Percentiles rank a stretch among this genome's conserved stretches.
Conservation (phyloP, 129 eudicot species). For the Helichrysum umbraculigerum region DNA sequence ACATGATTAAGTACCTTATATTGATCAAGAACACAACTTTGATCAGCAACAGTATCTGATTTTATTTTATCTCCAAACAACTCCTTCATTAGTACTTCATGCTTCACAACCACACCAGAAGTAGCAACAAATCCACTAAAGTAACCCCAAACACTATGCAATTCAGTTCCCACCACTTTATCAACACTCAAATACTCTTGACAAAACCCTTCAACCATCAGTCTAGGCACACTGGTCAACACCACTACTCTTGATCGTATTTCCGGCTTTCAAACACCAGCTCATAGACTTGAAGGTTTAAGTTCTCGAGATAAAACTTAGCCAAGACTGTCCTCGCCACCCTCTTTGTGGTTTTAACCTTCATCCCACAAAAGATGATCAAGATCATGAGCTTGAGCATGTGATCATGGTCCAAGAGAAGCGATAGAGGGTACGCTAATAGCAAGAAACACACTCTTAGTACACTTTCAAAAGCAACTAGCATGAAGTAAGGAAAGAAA, state of each 20-base stretch:
- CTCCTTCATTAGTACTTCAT: slow-evolving; percentile 63
- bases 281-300: no score
- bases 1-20: slow-evolving; percentile 50
- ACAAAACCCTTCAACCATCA: slow-evolving; percentile 77
- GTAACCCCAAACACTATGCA: slow-evolving; percentile 48
- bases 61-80: slow-evolving; percentile 44
- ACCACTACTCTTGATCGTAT: slow-evolving; percentile 30
- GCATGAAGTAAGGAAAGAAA: slow-evolving; percentile 89
- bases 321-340: slow-evolving; percentile 69
- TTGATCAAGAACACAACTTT: slow-evolving; percentile 36
- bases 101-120: slow-evolving; percentile 64
- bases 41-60: slow-evolving; percentile 69
- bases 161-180: slow-evolving; percentile 65
- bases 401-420: slow-evolving; percentile 41
- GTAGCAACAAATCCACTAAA: slow-evolving; percentile 55
- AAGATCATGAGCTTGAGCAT: slow-evolving; percentile 65
- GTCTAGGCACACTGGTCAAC: slow-evolving; percentile 66
- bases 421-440: slow-evolving; percentile 47
- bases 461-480: slow-evolving; percentile 77
- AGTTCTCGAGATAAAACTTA: no score
- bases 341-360: slow-evolving; percentile 45
- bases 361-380: slow-evolving; percentile 73
- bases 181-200: slow-evolving; percentile 63
- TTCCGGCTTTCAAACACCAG: slow-evolving; percentile 19
- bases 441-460: slow-evolving; percentile 61